Evolutionary conservation across 257 asterid genomes (phyloP), one percentile per base, ranked within the genome.

Genomic region (Petrea volubilis): DNA sequence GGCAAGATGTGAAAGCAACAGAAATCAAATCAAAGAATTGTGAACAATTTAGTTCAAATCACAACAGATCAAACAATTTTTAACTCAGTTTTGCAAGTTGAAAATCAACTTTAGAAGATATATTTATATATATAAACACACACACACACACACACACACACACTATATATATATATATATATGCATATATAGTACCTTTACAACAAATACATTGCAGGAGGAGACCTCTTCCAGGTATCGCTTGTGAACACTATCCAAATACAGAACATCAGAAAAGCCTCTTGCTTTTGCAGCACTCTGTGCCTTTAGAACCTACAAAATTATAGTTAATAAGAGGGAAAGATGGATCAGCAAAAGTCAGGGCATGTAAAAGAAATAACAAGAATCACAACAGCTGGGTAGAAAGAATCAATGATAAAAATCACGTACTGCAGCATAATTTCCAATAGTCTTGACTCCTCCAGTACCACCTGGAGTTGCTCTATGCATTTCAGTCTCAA

Each of bases 391-490:
- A 55, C 20, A 1, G 50, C n/a, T 31, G 1, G 40, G 27, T n/a
- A 13, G 7, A 51, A 27, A 51, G 14, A 73, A 77, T 27, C 17
- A 27, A 13, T 52, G 38, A 31, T 7, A 31, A 27, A 3, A 64
- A 5, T 53, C 74, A 73, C 91, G 77, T 77, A 83, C 96, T n/a
- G 88, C 83, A 33, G 93, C 96, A 82, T 89, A 87, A 74, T 89
- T 89, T 70, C 93, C 96, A n/a, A 87, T 79, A 38, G 96, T 87
- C 82, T 89, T 89, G 61, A 89, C 85, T 21, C 88, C 86, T 80
- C 96, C 96, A 79, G 96, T 85, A 56, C 96, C 96, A 33, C 96
- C 96, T 51, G 90, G 96, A 67, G 93, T 82, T 17, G 96, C 93
- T 77, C 93, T 88, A 79, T 87, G 93, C 84, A 80, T 78, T 72